phyloP scores from a whole-genome alignment of 345 rosid species.

The Gossypium australe region DNA sequence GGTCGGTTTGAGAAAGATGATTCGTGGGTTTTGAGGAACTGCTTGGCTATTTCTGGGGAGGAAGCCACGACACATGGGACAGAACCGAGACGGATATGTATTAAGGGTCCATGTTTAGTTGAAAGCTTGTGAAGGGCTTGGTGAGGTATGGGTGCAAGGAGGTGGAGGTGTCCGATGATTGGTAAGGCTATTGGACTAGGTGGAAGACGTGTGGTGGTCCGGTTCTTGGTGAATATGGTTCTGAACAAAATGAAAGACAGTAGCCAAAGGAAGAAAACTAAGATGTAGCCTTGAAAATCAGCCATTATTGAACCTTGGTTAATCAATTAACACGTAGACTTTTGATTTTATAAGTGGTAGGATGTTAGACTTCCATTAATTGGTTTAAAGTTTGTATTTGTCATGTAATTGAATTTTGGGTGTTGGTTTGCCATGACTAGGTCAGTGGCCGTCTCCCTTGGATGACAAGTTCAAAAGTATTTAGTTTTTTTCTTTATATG shows the following conservation, averaged over 20 bases:
- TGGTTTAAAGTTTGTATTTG: background rate
- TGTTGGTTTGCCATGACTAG: background rate
- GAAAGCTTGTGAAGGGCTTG: slow-evolving; percentile 61
- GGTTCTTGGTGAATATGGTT: slow-evolving; percentile 18
- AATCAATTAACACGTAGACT: background rate
- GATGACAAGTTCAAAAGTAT: background rate
- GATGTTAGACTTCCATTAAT: background rate
- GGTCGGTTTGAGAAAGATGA: slow-evolving; percentile 42
- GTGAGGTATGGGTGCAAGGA: slow-evolving; percentile 50
- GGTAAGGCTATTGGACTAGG: slow-evolving; percentile 51
- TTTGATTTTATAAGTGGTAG: background rate
- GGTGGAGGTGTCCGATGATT: slow-evolving; percentile 62
- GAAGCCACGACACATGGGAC: slow-evolving; percentile 52
- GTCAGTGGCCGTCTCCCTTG: background rate
- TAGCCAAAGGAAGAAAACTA: slow-evolving; percentile 36
- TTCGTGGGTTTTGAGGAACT: slow-evolving; percentile 65
- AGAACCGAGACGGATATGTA: slow-evolving; percentile 49
- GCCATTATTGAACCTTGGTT: background rate
- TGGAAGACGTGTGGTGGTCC: slow-evolving; percentile 24
- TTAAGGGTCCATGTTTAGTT: slow-evolving; percentile 44
- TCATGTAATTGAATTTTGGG: too few relatives aligned
- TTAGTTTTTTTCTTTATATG: too few relatives aligned
- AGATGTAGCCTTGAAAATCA: slow-evolving; percentile 22
- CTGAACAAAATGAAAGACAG: slow-evolving; percentile 31
- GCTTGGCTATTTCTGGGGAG: slow-evolving; percentile 53